Conservation (phyloP, 768 basidiomycete species). For the Amanita subjunquillea region DNA sequence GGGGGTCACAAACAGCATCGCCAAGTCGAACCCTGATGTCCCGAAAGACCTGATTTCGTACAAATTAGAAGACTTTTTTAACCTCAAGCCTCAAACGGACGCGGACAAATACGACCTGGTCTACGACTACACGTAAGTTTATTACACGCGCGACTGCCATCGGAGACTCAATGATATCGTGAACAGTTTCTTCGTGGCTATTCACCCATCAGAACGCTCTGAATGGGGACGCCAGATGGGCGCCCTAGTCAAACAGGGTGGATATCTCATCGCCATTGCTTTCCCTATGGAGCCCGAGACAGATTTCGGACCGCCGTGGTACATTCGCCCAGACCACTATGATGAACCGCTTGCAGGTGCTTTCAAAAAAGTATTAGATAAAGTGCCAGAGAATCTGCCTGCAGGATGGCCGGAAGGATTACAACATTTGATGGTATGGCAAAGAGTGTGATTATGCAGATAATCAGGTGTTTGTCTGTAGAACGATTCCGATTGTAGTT, state of each 20-base stretch:
- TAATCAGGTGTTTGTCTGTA: too few relatives aligned
- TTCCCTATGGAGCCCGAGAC: slow-evolving; percentile 40
- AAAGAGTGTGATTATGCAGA: slow-evolving; percentile 13
- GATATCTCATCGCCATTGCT: slow-evolving; percentile 48
- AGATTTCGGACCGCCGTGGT: slow-evolving; percentile 39
- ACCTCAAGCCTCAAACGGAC: slow-evolving; percentile 20
- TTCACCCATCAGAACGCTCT: slow-evolving; percentile 39
- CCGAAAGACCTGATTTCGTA: slow-evolving; percentile 25
- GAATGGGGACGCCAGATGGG: slow-evolving; percentile 53
- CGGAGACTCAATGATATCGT: not conserved
- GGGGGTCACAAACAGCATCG: not conserved
- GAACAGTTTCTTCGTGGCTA: slow-evolving; percentile 59
- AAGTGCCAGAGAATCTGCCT: slow-evolving; percentile 18
- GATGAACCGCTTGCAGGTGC: slow-evolving; percentile 31
- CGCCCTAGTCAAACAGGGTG: slow-evolving; percentile 47
- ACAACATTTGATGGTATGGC: slow-evolving; percentile 50
- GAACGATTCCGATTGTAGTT: too few relatives aligned
- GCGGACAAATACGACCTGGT: slow-evolving; percentile 40
- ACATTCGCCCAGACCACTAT: slow-evolving; percentile 48
- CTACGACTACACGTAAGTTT: slow-evolving; percentile 53
- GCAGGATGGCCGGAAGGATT: slow-evolving; percentile 28
- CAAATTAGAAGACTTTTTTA: slow-evolving; percentile 45
- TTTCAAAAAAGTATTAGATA: too few relatives aligned
- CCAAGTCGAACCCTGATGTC: slow-evolving; percentile 9
- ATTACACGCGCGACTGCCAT: not conserved